Base-by-base conservation (phyloP, 805 yeast genomes). In the Cyberlindnera galapagoensis region DNA sequence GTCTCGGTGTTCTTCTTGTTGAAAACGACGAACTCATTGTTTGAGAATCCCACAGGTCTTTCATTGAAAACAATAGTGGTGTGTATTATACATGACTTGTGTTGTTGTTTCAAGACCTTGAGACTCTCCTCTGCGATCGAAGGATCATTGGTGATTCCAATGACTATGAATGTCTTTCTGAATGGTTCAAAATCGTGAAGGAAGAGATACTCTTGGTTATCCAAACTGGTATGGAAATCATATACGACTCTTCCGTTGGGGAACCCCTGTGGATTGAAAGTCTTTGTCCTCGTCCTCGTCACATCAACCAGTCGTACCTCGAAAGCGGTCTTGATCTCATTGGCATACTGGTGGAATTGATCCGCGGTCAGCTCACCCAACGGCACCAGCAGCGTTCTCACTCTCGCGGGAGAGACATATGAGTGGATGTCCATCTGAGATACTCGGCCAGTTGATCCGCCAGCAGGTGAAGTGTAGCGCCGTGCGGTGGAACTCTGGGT, bases 121-220 rank as follows among this genome's bases (percentile, higher is more conserved):
- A 70, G 40, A 26, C 59, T 54, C 1, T 42, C 42, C 3, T 46
- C 45, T 5, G 36, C 39, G 1, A 33, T 28, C 16, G 26, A 29
- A 7, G 6, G 14, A 11, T 25, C 26, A 36, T 53, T 56, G 1
- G 52, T 51, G 17, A 75, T 42, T 4, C 76, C 80, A 27, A 75
- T 52, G 5, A 79, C 76, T 7, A 80, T 65, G 44, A 85, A 73
- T 0, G 82, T 74, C 50, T 86, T 85, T 31, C 97, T 60, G 56
- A 72, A 86, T 1, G 96, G 95, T 57, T 92, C 97, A 42, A 90
- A 76, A 55, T 90, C 97, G 44, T 81, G 84, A 25, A 90, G 61
- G 33, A 81, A 78, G 6, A 77, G 57, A 18, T 80, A 67, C 24
- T 74, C 76, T n/a, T 65, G 66, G 34, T 74, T 79, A 2, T 69